These are phyloP conservation scores for Naegleria lovaniensis DNA, from an alignment of 208 protist species.

Conservation along the genomic window DNA sequence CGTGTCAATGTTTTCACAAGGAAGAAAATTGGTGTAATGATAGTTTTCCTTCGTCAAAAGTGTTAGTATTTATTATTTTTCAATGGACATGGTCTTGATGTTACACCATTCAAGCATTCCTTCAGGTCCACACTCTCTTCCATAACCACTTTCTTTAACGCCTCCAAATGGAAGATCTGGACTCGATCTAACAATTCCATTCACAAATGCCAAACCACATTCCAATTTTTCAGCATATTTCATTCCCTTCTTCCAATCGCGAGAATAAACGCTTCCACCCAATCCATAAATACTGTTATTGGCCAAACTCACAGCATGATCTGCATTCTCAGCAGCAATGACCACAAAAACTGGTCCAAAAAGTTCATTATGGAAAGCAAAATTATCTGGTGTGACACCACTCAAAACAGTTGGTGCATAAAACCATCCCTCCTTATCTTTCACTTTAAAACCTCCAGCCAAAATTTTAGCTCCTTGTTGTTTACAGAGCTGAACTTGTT, in stretches of 20 bases:
- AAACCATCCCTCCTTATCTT: conserved; percentile 58
- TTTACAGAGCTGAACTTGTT: conserved; percentile 57
- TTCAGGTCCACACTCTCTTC: conserved; percentile 65
- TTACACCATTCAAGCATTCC: conserved; percentile 63
- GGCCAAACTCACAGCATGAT: conserved; percentile 52
- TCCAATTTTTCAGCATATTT: conserved; percentile 56
- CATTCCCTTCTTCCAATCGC: conserved; percentile 54
- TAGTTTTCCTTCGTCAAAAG: neutral
- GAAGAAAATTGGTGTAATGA: too few relatives aligned
- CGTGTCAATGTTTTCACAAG: too few relatives aligned
- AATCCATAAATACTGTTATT: conserved; percentile 69
- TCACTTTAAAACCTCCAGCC: conserved; percentile 51
- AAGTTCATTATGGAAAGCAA: conserved; percentile 64
- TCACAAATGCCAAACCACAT: conserved; percentile 57
- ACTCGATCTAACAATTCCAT: conserved; percentile 30
- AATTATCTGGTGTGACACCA: conserved; percentile 53
- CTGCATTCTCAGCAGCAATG: neutral
- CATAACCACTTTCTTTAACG: conserved; percentile 75
- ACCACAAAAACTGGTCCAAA: conserved; percentile 79
- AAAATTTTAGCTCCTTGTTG: conserved; percentile 60
- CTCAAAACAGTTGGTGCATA: conserved; percentile 71
- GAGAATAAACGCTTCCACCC: conserved; percentile 65
- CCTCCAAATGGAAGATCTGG: conserved; percentile 80
- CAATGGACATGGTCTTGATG: conserved; percentile 59
- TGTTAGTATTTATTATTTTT: neutral